A percentile compares a stretch with the other conserved stretches of the same genome.
Evolutionary conservation across 768 basidiomycete genomes (phyloP).

Genomic region (Hysterangium stoloniferum): DNA sequence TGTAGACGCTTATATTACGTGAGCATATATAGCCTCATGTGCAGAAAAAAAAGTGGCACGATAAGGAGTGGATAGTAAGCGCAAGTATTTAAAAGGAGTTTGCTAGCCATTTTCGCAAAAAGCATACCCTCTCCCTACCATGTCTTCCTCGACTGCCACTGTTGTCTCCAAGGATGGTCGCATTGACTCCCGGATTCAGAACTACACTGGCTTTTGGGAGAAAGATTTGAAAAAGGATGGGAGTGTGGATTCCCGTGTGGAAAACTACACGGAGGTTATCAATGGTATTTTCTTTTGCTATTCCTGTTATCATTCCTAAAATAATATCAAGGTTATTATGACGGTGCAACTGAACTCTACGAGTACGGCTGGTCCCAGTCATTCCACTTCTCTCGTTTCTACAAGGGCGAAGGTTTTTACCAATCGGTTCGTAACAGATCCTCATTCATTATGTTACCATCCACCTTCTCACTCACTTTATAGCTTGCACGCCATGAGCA

Average conservation of each 20-base stretch:
- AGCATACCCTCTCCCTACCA: too few species aligned
- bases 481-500: slow-evolving; percentile 90
- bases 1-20: too few species aligned
- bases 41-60: too few species aligned
- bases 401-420: slow-evolving; percentile 63
- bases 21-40: too few species aligned
- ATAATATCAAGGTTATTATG: slow-evolving; percentile 71
- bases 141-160: too few species aligned
- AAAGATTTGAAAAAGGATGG: slow-evolving; percentile 68
- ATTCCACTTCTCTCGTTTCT: slow-evolving; percentile 97
- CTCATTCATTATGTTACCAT: background rate
- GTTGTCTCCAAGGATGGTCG: too few species aligned
- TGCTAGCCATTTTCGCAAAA: too few species aligned
- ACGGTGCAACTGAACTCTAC: slow-evolving; percentile 92
- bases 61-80: too few species aligned
- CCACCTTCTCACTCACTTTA: slow-evolving; percentile 47
- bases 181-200: slow-evolving; percentile 59
- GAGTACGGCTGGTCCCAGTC: slow-evolving; percentile 89
- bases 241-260: slow-evolving; percentile 56
- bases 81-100: too few species aligned
- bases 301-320: background rate
- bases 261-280: slow-evolving; percentile 86
- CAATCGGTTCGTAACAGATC: slow-evolving; percentile 16
- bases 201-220: slow-evolving; percentile 91
- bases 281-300: slow-evolving; percentile 49